These are phyloP conservation scores for Plasmodium berghei DNA, from an alignment of 169 alveolate genomes.

Conservation along the genomic window DNA sequence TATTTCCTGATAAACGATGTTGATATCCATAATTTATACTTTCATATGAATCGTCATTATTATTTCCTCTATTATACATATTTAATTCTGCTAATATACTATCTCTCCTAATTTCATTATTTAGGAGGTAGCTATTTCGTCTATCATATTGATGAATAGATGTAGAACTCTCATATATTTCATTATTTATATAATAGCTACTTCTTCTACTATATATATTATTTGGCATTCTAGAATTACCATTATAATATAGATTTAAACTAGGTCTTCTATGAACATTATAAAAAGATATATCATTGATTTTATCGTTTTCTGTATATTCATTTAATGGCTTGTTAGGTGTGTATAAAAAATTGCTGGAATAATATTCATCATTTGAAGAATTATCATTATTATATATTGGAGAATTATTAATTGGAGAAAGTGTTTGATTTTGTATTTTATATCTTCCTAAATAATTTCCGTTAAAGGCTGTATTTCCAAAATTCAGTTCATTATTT, in stretches of 20 bases:
- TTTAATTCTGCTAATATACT: slow-evolving; percentile 6
- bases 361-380: slow-evolving; percentile 61
- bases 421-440: not conserved
- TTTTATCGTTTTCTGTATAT: slow-evolving; percentile 5
- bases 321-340: slow-evolving; percentile 37
- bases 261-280: slow-evolving; percentile 31
- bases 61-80: slow-evolving; percentile 4
- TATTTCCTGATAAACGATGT: slow-evolving; percentile 15
- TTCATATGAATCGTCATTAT: not conserved
- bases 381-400: slow-evolving; percentile 11
- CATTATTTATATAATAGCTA: not conserved
- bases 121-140: slow-evolving; percentile 31
- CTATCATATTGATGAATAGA: slow-evolving; percentile 32
- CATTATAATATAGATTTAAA: slow-evolving; percentile 2
- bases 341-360: slow-evolving; percentile 70
- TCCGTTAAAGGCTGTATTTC: not conserved
- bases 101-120: slow-evolving; percentile 9
- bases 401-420: not conserved
- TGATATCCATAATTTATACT: not conserved
- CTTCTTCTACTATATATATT: too few species aligned
- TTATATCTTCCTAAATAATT: not conserved
- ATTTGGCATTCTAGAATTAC: not conserved
- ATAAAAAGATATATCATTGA: slow-evolving; percentile 53
- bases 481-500: not conserved
- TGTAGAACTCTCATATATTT: slow-evolving; percentile 26